phyloP scores from a whole-genome alignment of 2,329 filamentous ascomycete species.

The Aspergillus texensis region DNA sequence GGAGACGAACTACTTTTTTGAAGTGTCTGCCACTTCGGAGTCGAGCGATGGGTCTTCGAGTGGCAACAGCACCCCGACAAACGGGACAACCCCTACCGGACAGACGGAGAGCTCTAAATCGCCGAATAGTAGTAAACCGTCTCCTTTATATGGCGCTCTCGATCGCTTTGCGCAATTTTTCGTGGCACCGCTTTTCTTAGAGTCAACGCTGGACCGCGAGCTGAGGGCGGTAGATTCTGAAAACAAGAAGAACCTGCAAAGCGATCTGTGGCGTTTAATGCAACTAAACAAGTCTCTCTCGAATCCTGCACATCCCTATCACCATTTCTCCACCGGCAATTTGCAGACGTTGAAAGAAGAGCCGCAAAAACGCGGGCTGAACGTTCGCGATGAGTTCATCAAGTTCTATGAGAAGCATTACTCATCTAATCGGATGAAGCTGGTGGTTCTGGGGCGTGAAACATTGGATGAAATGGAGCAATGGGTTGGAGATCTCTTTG shows the following conservation, averaged over 20 bases:
- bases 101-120: constrained; percentile 26
- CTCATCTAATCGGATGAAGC: constrained; percentile 91
- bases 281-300: constrained; percentile 88
- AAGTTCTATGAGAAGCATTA: constrained; percentile 88
- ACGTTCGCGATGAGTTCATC: constrained; percentile 88
- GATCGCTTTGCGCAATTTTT: constrained; percentile 96
- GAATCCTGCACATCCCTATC: constrained; percentile 83
- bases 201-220: constrained; percentile 83
- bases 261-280: constrained; percentile 81
- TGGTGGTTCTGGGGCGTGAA: constrained; percentile 83
- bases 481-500: constrained; percentile 85
- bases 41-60: constrained; percentile 35
- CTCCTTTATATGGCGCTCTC: constrained; percentile 77
- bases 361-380: constrained; percentile 76
- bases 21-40: constrained; percentile 77
- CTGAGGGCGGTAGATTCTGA: constrained; percentile 89
- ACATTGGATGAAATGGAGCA: constrained; percentile 77
- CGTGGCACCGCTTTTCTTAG: constrained; percentile 81
- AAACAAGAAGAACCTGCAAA: constrained; percentile 97
- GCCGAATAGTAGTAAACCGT: constrained; percentile 31
- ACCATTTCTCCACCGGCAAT: constrained; percentile 90
- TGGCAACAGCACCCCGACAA: constrained; percentile 30
- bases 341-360: constrained; percentile 81
- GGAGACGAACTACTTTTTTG: constrained; percentile 98
- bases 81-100: constrained; percentile 21